Evolutionary conservation across 75 land plant species (phyloP), one percentile per base, ranked within the genome.

Genomic region (Isoetes taiwanensis): DNA sequence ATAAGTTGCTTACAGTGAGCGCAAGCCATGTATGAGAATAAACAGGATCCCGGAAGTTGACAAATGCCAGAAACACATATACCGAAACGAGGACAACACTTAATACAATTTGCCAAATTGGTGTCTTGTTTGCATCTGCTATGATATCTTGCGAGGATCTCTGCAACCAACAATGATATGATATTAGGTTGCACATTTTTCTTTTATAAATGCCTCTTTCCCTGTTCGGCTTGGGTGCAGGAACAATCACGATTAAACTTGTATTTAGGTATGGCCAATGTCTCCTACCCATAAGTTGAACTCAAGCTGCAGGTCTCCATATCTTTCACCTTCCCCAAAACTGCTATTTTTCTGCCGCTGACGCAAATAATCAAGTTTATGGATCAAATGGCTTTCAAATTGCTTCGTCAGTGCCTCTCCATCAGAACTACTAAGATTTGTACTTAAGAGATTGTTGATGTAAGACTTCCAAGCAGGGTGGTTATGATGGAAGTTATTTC

Each of bases 241-340:
- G 9, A 37, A 37, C 14, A 10, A 10, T 10, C 39, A 37, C 39
- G 12, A 10, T 37, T 37, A 37, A 37, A 37, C 12, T 9, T 37
- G 39, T 37, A 10, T 9, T 10, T 17, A 48, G 20, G 52, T 10
- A 19, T 12, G 52, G 11, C 17, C 19, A 48, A 1, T 23, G 30
- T 4, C 38, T 63, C 76, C 33, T 41, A 74, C 76, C 76, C 76
- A 74, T 58, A 59, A 63, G 27, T 40, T 57, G 57, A 74, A 74
- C 35, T 74, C 54, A 24, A 74, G 40, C 20, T 74, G 76, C 27
- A 70, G 59, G 39, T 74, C 74, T 2, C 30, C 61, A 70, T 30
- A 64, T 0, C 3, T 40, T 5, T 52, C 58, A 3, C 58, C 52
- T 9, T 54, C 23, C 8, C 60, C 62, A 56, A 72, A 72, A 19